A percentile compares a stretch with the other conserved stretches of the same genome.
phyloP scores from a whole-genome alignment of 306 rosid species.

The Mimosa bimucronata region DNA sequence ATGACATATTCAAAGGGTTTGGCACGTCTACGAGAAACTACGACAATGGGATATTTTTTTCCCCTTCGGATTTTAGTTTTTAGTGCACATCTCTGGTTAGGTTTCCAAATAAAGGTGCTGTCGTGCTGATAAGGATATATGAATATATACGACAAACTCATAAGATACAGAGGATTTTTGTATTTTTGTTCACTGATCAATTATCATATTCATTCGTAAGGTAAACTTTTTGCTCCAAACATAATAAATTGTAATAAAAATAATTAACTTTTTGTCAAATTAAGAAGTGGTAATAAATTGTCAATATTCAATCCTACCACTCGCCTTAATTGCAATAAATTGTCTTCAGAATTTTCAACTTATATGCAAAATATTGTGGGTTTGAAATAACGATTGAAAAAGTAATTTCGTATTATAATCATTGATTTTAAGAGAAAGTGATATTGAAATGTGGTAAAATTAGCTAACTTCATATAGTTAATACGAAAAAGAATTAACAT shows the following conservation, averaged over 20 bases:
- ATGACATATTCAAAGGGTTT: conserved; percentile 26
- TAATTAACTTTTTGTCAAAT: no score
- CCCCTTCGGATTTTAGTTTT: background rate
- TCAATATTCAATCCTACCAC: no score
- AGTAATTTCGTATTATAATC: no score
- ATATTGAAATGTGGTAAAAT: no score
- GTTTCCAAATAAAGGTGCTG: background rate
- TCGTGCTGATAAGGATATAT: background rate
- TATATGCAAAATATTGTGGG: no score
- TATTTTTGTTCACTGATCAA: background rate
- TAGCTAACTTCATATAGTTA: no score
- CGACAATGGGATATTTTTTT: background rate
- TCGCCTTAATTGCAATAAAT: no score
- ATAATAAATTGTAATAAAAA: background rate
- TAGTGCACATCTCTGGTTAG: conserved; percentile 1
- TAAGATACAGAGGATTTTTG: background rate
- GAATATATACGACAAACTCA: background rate
- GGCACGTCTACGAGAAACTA: conserved; percentile 19
- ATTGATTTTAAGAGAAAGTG: no score
- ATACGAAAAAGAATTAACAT: no score
- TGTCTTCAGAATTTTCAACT: no score
- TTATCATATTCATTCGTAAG: background rate
- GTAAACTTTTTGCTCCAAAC: background rate
- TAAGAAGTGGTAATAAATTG: no score
- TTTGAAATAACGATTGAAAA: no score